Conservation (phyloP, 768 basidiomycete species). For the Boletus vinaceobasis region DNA sequence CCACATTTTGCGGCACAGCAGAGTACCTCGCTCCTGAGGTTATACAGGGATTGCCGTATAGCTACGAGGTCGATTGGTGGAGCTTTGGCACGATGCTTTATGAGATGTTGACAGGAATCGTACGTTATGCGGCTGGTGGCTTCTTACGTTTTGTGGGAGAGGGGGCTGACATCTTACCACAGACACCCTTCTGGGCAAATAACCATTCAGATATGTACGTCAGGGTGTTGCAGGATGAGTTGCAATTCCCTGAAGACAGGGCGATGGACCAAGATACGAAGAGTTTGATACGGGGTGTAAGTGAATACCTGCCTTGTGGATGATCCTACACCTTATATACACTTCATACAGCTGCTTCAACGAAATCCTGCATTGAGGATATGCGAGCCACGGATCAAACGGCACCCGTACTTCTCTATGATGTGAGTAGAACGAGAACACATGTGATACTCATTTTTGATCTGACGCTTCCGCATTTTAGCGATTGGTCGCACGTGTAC, state of each 20-base stretch:
- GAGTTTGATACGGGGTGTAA: slow-evolving; percentile 89
- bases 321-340: slow-evolving; percentile 6
- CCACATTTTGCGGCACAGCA: slow-evolving; percentile 93
- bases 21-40: slow-evolving; percentile 97
- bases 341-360: slow-evolving; percentile 70
- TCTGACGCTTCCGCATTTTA: slow-evolving; percentile 33
- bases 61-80: slow-evolving; percentile 98
- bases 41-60: slow-evolving; percentile 84
- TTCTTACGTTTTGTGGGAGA: slow-evolving; percentile 15
- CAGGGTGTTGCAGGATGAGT: slow-evolving; percentile 84
- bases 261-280: slow-evolving; percentile 95
- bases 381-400: slow-evolving; percentile 90
- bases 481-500: slow-evolving; percentile 93
- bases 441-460: slow-evolving; percentile 4
- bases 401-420: slow-evolving; percentile 93
- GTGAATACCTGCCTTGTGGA: slow-evolving; percentile 28
- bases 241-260: slow-evolving; percentile 85
- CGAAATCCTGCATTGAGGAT: slow-evolving; percentile 88
- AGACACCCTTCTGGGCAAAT: slow-evolving; percentile 93
- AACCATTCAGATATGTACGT: slow-evolving; percentile 96
- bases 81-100: slow-evolving; percentile 96
- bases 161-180: slow-evolving; percentile 15
- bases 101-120: slow-evolving; percentile 95
- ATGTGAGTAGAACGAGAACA: slow-evolving; percentile 52
- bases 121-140: slow-evolving; percentile 34